These are phyloP conservation scores for Melampsora abietis-canadensis DNA, from an alignment of 1,284 basidiomycete genomes.

Conservation along the genomic window DNA sequence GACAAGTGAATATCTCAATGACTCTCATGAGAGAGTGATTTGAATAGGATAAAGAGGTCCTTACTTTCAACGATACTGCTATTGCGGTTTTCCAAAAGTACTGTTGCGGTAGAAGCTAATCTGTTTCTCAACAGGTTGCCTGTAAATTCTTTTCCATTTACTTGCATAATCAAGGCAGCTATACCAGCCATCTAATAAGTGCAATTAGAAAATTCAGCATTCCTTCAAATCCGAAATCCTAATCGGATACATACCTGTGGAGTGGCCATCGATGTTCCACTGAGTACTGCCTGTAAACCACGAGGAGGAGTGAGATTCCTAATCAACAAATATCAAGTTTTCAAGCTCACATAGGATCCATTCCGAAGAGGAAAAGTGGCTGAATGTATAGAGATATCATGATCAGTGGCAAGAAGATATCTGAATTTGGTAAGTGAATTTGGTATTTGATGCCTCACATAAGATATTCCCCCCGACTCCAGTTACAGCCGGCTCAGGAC, in stretches of 20 bases:
- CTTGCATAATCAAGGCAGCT: conserved; percentile 25
- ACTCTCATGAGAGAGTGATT: neutral
- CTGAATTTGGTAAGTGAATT: neutral
- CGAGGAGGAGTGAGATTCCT: neutral
- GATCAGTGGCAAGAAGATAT: neutral
- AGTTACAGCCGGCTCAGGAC: conserved; percentile 27
- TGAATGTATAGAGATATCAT: conserved; percentile 11
- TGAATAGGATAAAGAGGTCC: neutral
- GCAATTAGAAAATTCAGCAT: neutral
- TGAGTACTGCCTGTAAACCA: conserved; percentile 22
- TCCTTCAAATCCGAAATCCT: too few relatives aligned
- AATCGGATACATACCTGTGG: conserved; percentile 21
- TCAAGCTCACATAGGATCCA: conserved; percentile 27
- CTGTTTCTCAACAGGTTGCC: conserved; percentile 23
- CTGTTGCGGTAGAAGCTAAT: conserved; percentile 15
- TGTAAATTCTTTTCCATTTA: conserved; percentile 17
- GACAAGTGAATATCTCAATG: neutral
- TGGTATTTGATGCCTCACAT: conserved; percentile 17
- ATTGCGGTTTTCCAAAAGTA: conserved; percentile 5
- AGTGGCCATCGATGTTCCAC: conserved; percentile 41
- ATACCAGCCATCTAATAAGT: conserved; percentile 33
- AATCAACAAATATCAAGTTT: neutral
- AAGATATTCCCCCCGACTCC: conserved; percentile 35
- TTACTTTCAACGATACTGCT: conserved; percentile 24
- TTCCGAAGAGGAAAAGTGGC: conserved; percentile 33